Conservation (phyloP, 768 basidiomycete species). For the Tulasnella sp. region DNA sequence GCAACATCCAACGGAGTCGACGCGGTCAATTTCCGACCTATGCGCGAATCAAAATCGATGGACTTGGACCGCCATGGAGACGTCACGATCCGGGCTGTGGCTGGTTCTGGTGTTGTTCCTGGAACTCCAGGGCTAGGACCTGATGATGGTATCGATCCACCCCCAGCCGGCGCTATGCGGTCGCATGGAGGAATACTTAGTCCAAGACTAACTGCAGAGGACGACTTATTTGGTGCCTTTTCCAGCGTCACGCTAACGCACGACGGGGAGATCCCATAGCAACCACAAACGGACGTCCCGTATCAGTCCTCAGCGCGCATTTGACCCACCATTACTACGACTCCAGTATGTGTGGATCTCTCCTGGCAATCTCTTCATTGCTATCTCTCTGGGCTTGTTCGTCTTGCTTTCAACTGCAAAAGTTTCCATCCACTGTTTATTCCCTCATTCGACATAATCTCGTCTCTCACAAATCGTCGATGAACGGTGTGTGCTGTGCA, state of each 20-base stretch:
- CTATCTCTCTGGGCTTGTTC: too few species aligned
- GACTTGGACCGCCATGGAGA: constrained; percentile 50
- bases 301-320: too few species aligned
- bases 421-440: too few species aligned
- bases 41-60: constrained; percentile 83
- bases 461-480: too few species aligned
- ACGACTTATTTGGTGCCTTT: constrained; percentile 76
- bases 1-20: constrained; percentile 64
- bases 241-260: constrained; percentile 72
- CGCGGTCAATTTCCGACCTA: constrained; percentile 76
- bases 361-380: too few species aligned
- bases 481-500: too few species aligned
- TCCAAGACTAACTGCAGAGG: constrained; percentile 28
- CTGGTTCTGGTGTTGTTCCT: constrained; percentile 27
- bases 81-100: constrained; percentile 27
- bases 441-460: too few species aligned
- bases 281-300: too few species aligned
- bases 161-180: neutral
- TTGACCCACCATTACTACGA: too few species aligned
- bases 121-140: constrained; percentile 31
- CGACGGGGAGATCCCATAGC: constrained; percentile 46
- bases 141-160: constrained; percentile 35
- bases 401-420: too few species aligned
- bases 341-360: too few species aligned
- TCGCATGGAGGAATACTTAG: neutral